Conservation (phyloP, 1,139 yeast species). For the Saccharomyces hybrid region DNA sequence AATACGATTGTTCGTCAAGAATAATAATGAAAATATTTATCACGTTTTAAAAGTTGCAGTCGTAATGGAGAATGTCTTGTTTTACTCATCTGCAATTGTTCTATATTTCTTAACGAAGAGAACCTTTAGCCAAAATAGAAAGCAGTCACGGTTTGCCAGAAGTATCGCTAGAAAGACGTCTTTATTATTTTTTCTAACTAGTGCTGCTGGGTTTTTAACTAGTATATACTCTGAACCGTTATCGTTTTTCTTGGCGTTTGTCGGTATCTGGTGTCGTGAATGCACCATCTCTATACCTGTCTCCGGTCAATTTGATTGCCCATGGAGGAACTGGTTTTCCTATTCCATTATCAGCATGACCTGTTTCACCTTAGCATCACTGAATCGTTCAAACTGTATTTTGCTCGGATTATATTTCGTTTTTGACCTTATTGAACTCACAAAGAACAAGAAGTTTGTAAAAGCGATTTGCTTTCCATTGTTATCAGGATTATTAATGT, state of each 20-base stretch:
- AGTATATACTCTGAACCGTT: constrained; percentile 73
- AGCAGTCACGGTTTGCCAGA: constrained; percentile 4
- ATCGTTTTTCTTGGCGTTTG: constrained; percentile 58
- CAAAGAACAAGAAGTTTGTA: constrained; percentile 11
- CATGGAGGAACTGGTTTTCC: constrained; percentile 14
- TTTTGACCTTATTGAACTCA: constrained; percentile 42
- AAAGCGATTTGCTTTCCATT: constrained; percentile 33
- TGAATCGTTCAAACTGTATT: constrained; percentile 69
- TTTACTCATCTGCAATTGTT: constrained; percentile 43
- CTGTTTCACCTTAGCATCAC: constrained; percentile 48
- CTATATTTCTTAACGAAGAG: constrained; percentile 44
- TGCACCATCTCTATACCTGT: constrained; percentile 18
- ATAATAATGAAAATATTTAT: constrained; percentile 34
- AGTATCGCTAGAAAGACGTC: constrained; percentile 31
- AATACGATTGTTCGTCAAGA: constrained; percentile 28
- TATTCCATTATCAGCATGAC: constrained; percentile 48
- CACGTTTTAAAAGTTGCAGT: constrained; percentile 40
- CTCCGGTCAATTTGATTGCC: constrained; percentile 11
- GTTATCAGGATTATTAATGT: constrained; percentile 50
- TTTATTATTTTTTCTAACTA: constrained; percentile 50
- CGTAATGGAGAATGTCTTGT: constrained; percentile 45
- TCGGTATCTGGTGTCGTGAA: constrained; percentile 50
- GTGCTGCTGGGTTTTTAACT: constrained; percentile 75
- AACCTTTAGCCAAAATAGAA: constrained; percentile 29
- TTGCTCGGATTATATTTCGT: constrained; percentile 63